phyloP scores from a whole-genome alignment of 2,329 filamentous ascomycete genomes.

The Tolypocladium pustulatum region DNA sequence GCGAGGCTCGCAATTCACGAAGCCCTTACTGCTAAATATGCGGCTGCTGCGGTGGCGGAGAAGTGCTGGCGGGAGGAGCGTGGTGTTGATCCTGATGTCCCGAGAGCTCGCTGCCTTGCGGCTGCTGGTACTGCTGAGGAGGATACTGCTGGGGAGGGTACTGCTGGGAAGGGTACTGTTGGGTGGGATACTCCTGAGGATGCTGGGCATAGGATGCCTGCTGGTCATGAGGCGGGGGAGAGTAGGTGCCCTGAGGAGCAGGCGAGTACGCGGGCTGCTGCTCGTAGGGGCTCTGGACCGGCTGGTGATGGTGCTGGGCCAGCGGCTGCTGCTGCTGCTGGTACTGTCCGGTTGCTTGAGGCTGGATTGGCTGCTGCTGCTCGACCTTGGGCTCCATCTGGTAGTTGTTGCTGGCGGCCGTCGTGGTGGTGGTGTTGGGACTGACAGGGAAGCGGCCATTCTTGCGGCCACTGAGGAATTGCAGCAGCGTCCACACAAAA shows the following conservation, averaged over 20 bases:
- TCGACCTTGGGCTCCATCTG: slow-evolving; percentile 23
- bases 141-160: slow-evolving; percentile 6
- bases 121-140: slow-evolving; percentile 11
- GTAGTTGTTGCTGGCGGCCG: slow-evolving; percentile 7
- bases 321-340: slow-evolving; percentile 8
- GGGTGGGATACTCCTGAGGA: slow-evolving; percentile 7
- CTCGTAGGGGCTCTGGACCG: slow-evolving; percentile 17
- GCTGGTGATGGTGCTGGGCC: slow-evolving; percentile 8
- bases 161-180: slow-evolving; percentile 5
- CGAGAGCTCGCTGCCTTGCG: slow-evolving; percentile 3
- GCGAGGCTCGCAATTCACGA: too few species aligned
- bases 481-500: slow-evolving; percentile 23
- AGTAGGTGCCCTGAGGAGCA: slow-evolving; percentile 9
- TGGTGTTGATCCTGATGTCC: background rate
- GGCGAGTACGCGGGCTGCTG: slow-evolving; percentile 14
- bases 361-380: slow-evolving; percentile 11
- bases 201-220: slow-evolving; percentile 9
- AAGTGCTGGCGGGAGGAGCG: background rate
- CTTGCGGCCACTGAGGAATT: slow-evolving; percentile 26
- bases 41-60: slow-evolving; percentile 1
- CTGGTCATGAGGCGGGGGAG: slow-evolving; percentile 13
- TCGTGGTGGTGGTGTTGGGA: background rate
- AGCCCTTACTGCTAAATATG: slow-evolving; percentile 1
- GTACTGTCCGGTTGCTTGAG: slow-evolving; percentile 8
- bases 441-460: slow-evolving; percentile 22